Base-by-base conservation (phyloP, 176 grass and related monocot genomes). In the Avena insularis region DNA sequence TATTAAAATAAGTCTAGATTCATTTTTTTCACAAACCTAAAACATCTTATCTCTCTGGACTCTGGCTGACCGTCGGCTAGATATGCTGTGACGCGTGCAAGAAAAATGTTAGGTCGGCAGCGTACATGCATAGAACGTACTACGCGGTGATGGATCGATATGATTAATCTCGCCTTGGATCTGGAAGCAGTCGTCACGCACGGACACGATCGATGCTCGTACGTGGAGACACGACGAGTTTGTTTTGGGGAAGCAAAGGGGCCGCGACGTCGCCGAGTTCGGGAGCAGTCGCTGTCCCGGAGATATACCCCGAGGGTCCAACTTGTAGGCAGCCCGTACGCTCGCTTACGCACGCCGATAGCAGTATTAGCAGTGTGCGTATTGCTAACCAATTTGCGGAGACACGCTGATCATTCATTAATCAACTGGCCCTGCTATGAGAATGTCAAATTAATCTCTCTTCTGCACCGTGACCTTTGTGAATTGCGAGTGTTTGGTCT, bases 211-310 rank as follows among this genome's bases (percentile, higher is more conserved):
- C 54, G 78, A 40, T 54, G 12, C 20, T 9, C 5, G 17, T 43
- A 43, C 40, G 40, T 45, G 62, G 65, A 45, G 46, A 48, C 82
- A 80, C 56, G 82, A 58, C 47, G n/a, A 75, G 47, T 85, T 58
- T 40, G 67, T 25, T 33, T 16, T 29, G 31, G 0, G 68, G 59
- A 89, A 85, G 88, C 77, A 76, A 89, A 60, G 20, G 20, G 6
- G 40, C 21, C 55, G 8, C 64, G 76, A 21, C 67, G 47, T 65
- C 76, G 75, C 65, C 65, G 65, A 16, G 80, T 88, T 88, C 36
- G 87, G 87, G 80, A 85, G 13, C 57, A 47, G 35, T 89, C 77
- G 78, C 59, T 59, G 33, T 81, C 88, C 35, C 9, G 58, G 77
- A 81, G 57, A 84, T 84, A 55, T 47, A 46, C 14, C 65, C 25